Evolutionary conservation across 2,329 filamentous ascomycete species (phyloP), one percentile per base, ranked within the genome.

Genomic region (Sporothrix inflata): DNA sequence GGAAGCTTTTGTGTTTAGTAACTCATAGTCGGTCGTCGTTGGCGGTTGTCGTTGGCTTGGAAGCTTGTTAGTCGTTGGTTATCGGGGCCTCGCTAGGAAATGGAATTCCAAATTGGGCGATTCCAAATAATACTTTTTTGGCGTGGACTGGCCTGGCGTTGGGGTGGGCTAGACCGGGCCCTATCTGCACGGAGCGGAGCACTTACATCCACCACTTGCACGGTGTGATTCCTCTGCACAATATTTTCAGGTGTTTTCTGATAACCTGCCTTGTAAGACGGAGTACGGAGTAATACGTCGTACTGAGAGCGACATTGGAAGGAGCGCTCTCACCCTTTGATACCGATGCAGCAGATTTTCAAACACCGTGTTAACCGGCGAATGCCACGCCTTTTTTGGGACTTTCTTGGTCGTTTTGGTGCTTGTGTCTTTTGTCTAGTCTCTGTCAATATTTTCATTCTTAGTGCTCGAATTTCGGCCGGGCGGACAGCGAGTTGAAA

Each of bases 41-140:
- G n/a, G 49, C 21, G 12, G n/a, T 53, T 53, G n/a, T 11, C n/a
- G 7, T 40, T 40, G 30, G 19, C 16, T 19, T 42, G 34, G 1
- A 24, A 8, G n/a, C n/a, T 21, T 63, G 60, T 63, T 16, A 61
- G 57, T 61, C 60, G 60, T 27, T 27, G 16, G 60, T 45, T 65
- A 65, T 65, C 38, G 24, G 21, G 21, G 30, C 60, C 69, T 60
- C 60, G 38, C 21, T 24, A 21, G 27, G 19, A 21, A 49, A 42
- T 27, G 40, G 61, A 49, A 69, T 72, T 72, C 65, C 71, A 72
- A 72, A 72, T 69, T 47, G 42, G n/a, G 21, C 27, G 30, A 72
- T 72, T 72, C 71, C 71, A 67, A 67, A 67, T 49, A 67, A 27
- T 34, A 11, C 42, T 19, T 42, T 42, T 45, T n/a, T n/a, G n/a